A percentile compares a stretch with the other conserved stretches of the same genome.
These are phyloP conservation scores for Cinnamomum chago DNA, from an alignment of 164 flowering plant genomes.

Conservation along the genomic window DNA sequence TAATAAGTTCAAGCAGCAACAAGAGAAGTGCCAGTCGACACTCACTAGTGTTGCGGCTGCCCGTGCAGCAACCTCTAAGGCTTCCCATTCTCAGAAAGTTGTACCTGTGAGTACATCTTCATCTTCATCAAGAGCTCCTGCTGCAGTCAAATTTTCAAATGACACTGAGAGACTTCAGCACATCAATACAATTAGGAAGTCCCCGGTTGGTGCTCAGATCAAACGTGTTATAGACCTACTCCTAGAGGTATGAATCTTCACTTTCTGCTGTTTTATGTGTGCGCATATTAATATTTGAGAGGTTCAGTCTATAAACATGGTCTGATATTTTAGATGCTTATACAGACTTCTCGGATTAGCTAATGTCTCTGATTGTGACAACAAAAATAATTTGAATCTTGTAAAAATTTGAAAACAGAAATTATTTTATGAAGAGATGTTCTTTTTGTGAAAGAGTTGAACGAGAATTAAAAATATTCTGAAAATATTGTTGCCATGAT, in stretches of 20 bases:
- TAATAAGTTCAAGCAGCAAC: constrained; percentile 54
- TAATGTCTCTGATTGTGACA: no score
- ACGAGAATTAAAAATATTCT: no score
- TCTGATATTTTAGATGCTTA: no score
- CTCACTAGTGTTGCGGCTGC: constrained; percentile 35
- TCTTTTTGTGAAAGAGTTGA: no score
- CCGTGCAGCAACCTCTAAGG: constrained; percentile 33
- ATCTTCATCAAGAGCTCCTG: constrained; percentile 23
- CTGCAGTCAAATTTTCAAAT: constrained; percentile 40
- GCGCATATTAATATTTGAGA: background rate
- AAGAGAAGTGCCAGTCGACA: constrained; percentile 57
- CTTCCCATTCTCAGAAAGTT: constrained; percentile 18
- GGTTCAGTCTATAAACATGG: no score
- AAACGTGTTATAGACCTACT: constrained; percentile 66
- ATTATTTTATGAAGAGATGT: no score
- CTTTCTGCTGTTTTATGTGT: background rate
- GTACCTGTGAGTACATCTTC: constrained; percentile 20
- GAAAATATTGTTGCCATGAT: no score
- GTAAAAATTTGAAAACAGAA: no score
- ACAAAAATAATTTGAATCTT: no score
- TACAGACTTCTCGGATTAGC: no score
- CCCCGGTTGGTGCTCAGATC: constrained; percentile 67
- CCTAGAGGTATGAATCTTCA: constrained; percentile 35
- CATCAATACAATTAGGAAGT: constrained; percentile 53
- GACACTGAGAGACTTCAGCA: constrained; percentile 38